These are phyloP conservation scores for Schwanniomyces yamadae DNA, from an alignment of 805 yeast genomes.

Conservation along the genomic window DNA sequence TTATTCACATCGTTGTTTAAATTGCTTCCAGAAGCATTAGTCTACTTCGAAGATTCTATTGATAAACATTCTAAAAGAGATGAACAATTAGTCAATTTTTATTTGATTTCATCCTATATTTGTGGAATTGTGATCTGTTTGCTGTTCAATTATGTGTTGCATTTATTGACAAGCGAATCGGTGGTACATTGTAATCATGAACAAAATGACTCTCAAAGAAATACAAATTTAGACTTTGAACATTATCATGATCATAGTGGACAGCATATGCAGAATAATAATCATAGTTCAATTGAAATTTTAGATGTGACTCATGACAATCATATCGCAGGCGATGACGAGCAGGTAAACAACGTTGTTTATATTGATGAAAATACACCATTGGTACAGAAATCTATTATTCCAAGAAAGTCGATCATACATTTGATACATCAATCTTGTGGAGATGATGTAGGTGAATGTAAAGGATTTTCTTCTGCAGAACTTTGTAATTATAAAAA, in stretches of 20 bases:
- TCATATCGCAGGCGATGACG: background rate
- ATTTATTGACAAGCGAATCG: conserved; percentile 73
- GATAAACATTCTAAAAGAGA: conserved; percentile 6
- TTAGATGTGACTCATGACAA: background rate
- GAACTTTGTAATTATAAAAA: conserved; percentile 26
- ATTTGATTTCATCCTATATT: conserved; percentile 47
- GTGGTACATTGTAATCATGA: conserved; percentile 81
- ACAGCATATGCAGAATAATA: conserved; percentile 6
- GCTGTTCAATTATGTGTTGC: conserved; percentile 62
- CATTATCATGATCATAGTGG: conserved; percentile 20
- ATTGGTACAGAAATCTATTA: conserved; percentile 9
- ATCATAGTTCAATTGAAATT: background rate
- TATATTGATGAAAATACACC: conserved; percentile 22
- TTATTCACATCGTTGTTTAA: conserved; percentile 74
- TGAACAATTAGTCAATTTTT: conserved; percentile 26
- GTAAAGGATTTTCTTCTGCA: conserved; percentile 48
- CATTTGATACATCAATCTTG: conserved; percentile 22
- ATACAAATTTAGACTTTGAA: background rate
- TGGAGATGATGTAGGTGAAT: conserved; percentile 38
- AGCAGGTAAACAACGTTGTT: background rate
- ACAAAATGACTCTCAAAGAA: background rate
- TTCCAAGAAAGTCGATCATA: conserved; percentile 21
- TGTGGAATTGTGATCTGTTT: conserved; percentile 64
- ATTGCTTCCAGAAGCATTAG: conserved; percentile 66
- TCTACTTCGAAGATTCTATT: conserved; percentile 40